phyloP scores from a whole-genome alignment of 306 rosid genomes.

The Vigna trinervia region DNA sequence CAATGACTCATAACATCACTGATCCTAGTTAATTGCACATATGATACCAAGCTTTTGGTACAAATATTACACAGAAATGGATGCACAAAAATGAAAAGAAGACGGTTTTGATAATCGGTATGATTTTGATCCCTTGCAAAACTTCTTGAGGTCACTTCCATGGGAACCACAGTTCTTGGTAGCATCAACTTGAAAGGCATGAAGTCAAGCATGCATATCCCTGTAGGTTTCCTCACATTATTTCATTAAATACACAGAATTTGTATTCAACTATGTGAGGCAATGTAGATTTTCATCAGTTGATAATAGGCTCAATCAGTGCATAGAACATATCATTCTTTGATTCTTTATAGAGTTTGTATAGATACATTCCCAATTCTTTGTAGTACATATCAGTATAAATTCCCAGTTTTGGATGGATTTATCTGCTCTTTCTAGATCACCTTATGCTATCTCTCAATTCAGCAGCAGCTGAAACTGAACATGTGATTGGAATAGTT shows the following conservation, averaged over 20 bases:
- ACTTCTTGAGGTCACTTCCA: conserved; percentile 14
- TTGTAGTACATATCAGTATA: conserved; percentile 43
- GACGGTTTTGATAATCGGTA: conserved; percentile 10
- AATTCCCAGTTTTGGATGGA: conserved; percentile 33
- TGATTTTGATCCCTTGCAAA: conserved; percentile 37
- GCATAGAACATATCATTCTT: conserved; percentile 55
- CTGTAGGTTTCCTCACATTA: conserved; percentile 20
- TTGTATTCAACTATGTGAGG: neutral
- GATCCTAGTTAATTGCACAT: conserved; percentile 24
- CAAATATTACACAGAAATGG: conserved; percentile 5
- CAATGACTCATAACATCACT: conserved; percentile 52
- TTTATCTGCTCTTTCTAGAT: conserved; percentile 22
- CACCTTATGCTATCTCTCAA: neutral
- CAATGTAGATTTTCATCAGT: conserved; percentile 26
- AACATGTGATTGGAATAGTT: conserved; percentile 18
- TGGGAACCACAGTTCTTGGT: conserved; percentile 41
- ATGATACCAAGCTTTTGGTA: conserved; percentile 34
- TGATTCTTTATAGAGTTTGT: conserved; percentile 63
- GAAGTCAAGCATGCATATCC: neutral
- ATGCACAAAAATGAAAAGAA: neutral
- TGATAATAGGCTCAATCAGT: neutral
- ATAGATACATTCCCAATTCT: conserved; percentile 48
- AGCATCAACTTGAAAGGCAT: conserved; percentile 30
- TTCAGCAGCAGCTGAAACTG: conserved; percentile 19
- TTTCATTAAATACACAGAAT: neutral